Evolutionary conservation across 192 early-diverging fungal species (phyloP).

Genomic region (Paraglomus occultum): DNA sequence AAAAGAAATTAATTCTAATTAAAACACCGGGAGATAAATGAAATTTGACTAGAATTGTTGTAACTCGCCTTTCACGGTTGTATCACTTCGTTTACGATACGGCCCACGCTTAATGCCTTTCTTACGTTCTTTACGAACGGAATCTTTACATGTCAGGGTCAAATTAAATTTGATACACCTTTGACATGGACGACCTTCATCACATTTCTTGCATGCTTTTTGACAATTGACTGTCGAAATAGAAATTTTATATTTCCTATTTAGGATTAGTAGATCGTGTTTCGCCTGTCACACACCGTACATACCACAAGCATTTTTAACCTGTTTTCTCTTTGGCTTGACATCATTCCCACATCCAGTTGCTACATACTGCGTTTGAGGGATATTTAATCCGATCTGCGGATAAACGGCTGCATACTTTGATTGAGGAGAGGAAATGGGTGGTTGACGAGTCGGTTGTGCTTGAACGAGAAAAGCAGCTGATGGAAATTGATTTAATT

Average conservation of each 20-base stretch:
- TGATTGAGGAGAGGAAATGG: no score
- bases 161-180: conserved; percentile 77
- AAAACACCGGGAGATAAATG: not conserved
- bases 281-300: not conserved
- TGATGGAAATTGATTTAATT: no score
- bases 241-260: not conserved
- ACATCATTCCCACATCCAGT: not conserved
- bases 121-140: conserved; percentile 76
- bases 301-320: conserved; percentile 88
- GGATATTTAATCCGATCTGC: no score
- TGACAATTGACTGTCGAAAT: conserved; percentile 71
- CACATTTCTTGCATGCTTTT: conserved; percentile 91
- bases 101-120: conserved; percentile 84
- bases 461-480: no score
- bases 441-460: no score
- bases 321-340: conserved; percentile 70
- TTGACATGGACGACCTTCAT: conserved; percentile 77
- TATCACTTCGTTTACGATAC: conserved; percentile 58
- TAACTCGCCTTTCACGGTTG: no score
- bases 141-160: conserved; percentile 68
- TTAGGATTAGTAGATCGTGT: not conserved
- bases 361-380: no score
- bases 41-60: no score
- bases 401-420: no score
- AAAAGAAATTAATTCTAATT: not conserved